Evolutionary conservation across 2,329 filamentous ascomycete species (phyloP), one percentile per base, ranked within the genome.

Genomic region (Verticillium zaregamsianum): DNA sequence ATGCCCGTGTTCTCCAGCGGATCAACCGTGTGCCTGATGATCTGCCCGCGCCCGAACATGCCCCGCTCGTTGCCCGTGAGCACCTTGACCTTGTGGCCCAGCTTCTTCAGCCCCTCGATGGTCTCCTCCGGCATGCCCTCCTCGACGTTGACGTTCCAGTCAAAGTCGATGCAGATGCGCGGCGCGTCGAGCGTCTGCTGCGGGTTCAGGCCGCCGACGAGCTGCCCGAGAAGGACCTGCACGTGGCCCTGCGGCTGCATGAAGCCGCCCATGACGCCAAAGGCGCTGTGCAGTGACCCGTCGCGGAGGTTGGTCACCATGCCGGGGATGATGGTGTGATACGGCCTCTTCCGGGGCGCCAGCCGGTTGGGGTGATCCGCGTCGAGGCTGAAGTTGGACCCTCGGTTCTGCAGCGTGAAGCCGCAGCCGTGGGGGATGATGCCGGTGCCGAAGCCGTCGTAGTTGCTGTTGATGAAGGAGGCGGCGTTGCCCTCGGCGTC

Each of bases 191-290:
- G 83, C 3, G 94, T 93, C 63, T 92, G 87, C 76, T 99, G 95
- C 0, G 93, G 93, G 65, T 89, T 90, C 59, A 92, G 81, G 2
- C 88, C 87, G 68, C 93, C 96, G 0, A 93, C 86, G 0, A 96
- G 77, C 84, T 96, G 93, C 67, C 96, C 96, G 2, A 98, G 81
- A 11, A 99, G 78, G 0, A 97, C 93, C 75, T 98, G 95, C 0
- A 98, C 89, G 64, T 98, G 95, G 25, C 94, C 95, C 76, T 98
- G 95, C 0, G 95, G 95, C 77, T 99, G 95, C 91, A 98, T 98
- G 77, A 96, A 98, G 2, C 93, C 94, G 59, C 95, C 95, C 95
- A 98, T 98, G 63, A 98, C 94, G 59, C 95, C 95, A 70, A 94
- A 97, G 0, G 96, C 90, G 4, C 87, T 90, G 74, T 97, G 91